Conservation (phyloP, 78 protist genomes). For the Protostelium mycophagum region DNA sequence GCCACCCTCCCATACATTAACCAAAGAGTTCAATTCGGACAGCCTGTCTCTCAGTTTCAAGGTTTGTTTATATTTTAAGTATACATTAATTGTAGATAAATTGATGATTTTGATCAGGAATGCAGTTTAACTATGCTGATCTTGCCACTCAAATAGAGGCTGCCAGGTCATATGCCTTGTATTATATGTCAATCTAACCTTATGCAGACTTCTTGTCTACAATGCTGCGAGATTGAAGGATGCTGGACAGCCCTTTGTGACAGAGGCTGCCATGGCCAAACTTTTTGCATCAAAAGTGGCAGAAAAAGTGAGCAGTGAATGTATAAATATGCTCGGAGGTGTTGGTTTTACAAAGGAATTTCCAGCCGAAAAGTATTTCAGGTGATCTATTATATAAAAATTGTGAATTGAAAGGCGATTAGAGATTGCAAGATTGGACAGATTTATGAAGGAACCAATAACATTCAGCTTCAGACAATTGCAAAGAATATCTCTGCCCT, state of each 20-base stretch:
- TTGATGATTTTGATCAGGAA: too few relatives aligned
- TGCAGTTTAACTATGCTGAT: conserved; percentile 86
- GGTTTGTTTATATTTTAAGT: neutral
- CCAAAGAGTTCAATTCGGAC: conserved; percentile 85
- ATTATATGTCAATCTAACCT: neutral
- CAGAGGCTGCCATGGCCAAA: conserved; percentile 95
- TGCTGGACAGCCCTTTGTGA: conserved; percentile 63
- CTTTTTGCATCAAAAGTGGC: conserved; percentile 81
- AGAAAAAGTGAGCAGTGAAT: conserved; percentile 38
- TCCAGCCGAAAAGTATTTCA: conserved; percentile 86
- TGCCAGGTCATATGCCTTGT: conserved; percentile 23
- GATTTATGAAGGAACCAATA: conserved; percentile 58
- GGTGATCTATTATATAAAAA: conserved; percentile 67
- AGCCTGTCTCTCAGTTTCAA: conserved; percentile 53
- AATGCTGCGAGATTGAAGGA: conserved; percentile 87
- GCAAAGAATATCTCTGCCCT: conserved; percentile 14
- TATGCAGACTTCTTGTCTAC: conserved; percentile 73
- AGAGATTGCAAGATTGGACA: conserved; percentile 69
- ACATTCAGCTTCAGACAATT: conserved; percentile 62
- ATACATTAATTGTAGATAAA: too few relatives aligned
- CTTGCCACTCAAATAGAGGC: conserved; percentile 71
- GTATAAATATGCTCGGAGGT: conserved; percentile 89
- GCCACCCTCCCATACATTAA: conserved; percentile 76
- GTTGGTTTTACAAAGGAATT: conserved; percentile 92
- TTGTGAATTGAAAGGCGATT: conserved; percentile 50